Percentiles rank a stretch among this genome's conserved stretches.
Evolutionary conservation across 495 filamentous ascomycete species (phyloP).

Genomic region (Antarctomyces pellizariae): DNA sequence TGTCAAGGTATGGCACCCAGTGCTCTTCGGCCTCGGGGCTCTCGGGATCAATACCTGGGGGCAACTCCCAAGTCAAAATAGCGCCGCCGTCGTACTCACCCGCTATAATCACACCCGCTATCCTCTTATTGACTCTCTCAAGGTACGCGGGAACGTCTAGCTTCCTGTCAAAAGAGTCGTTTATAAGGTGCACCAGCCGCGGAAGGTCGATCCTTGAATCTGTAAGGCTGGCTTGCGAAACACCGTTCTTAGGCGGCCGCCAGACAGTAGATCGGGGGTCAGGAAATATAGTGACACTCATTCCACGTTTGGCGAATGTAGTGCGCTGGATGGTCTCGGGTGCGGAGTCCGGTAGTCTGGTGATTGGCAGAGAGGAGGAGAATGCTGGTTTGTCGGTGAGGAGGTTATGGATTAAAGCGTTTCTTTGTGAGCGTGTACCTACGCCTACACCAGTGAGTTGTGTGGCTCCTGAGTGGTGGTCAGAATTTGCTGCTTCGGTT

Average conservation of each 20-base stretch:
- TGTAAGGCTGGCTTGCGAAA: constrained; percentile 34
- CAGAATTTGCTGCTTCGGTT: constrained; percentile 48
- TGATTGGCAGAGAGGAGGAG: constrained; percentile 67
- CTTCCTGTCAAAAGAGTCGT: constrained; percentile 77
- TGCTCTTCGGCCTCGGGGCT: constrained; percentile 25
- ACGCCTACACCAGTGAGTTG: constrained; percentile 31
- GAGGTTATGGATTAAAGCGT: constrained; percentile 89
- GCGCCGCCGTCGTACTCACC: constrained; percentile 94
- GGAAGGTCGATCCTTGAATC: constrained; percentile 64
- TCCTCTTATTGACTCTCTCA: constrained; percentile 42
- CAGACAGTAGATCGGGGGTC: constrained; percentile 38
- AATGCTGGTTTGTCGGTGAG: constrained; percentile 84
- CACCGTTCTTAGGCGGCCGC: constrained; percentile 31
- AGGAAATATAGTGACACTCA: constrained; percentile 69
- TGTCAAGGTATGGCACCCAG: constrained; percentile 85
- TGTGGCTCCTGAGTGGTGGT: constrained; percentile 17
- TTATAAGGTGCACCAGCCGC: constrained; percentile 64
- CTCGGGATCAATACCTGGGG: constrained; percentile 32
- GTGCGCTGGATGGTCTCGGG: constrained; percentile 21
- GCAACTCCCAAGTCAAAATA: constrained; percentile 82
- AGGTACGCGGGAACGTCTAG: constrained; percentile 72
- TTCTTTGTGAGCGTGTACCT: constrained; percentile 51
- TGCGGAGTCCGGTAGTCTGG: constrained; percentile 20
- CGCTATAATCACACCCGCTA: constrained; percentile 82
- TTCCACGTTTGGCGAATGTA: constrained; percentile 77